These are phyloP conservation scores for Manihot esculenta DNA, from an alignment of 441 rosid genomes.

Conservation along the genomic window DNA sequence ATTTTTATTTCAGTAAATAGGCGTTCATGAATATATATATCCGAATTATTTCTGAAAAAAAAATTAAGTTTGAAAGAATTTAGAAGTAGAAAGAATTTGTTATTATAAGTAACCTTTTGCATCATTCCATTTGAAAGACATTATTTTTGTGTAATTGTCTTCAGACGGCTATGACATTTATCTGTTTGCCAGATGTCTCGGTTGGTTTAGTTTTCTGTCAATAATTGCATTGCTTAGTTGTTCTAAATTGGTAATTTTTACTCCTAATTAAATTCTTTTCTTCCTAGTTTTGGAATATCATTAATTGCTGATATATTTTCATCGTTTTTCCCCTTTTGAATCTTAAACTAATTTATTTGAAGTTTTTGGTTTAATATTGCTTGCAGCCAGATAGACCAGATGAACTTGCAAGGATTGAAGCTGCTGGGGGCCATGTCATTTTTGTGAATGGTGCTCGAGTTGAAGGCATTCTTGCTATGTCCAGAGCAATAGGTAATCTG, in stretches of 20 bases:
- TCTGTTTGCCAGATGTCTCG: background rate
- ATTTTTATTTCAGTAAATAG: too few relatives aligned
- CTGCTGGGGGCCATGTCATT: constrained; percentile 66
- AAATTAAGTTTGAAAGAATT: too few relatives aligned
- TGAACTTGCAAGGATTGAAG: constrained; percentile 66
- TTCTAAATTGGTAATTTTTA: background rate
- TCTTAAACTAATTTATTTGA: background rate
- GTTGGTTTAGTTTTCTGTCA: background rate
- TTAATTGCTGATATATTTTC: too few relatives aligned
- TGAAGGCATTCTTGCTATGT: constrained; percentile 82
- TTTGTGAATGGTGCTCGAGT: constrained; percentile 62
- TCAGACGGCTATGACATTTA: background rate
- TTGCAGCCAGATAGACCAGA: constrained; percentile 80
- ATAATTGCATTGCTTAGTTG: background rate
- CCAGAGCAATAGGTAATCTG: constrained; percentile 73
- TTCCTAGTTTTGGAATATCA: background rate
- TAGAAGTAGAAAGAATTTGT: too few relatives aligned
- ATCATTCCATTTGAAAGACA: background rate
- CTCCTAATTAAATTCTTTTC: background rate
- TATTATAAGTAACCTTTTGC: background rate
- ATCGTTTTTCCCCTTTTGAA: background rate
- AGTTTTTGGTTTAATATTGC: constrained; percentile 1
- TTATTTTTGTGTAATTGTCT: background rate
- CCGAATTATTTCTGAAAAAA: too few relatives aligned
- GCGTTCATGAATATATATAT: too few relatives aligned